Evolutionary conservation across 495 filamentous ascomycete genomes (phyloP).

Genomic region (Penicillium bovifimosum): DNA sequence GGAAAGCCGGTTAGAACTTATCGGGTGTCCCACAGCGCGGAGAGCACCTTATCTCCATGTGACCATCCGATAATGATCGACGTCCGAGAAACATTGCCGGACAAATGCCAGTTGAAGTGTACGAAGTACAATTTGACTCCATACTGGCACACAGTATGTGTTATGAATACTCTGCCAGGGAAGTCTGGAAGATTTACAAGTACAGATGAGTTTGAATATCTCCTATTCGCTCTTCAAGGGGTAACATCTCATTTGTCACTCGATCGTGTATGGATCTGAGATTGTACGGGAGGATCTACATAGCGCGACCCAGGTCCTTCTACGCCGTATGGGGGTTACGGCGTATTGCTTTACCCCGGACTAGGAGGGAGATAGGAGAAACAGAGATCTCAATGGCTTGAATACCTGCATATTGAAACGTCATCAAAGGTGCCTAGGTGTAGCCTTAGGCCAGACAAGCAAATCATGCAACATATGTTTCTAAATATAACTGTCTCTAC

Average conservation of each 20-base stretch:
- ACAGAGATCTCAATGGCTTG: neutral
- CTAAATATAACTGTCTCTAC: constrained; percentile 2
- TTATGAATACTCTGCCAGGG: neutral
- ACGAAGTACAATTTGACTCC: neutral
- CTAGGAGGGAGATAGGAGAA: too few species aligned
- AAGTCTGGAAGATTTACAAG: neutral
- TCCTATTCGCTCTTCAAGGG: neutral
- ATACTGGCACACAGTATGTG: neutral
- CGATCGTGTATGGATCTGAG: constrained; percentile 1
- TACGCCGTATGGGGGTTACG: too few species aligned
- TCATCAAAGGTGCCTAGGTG: neutral
- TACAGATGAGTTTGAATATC: neutral
- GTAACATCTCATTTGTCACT: neutral
- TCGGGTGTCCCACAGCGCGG: constrained; percentile 7
- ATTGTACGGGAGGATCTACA: constrained; percentile 3
- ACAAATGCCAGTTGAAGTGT: neutral
- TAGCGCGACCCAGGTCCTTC: neutral
- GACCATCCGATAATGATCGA: neutral
- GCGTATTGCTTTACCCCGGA: too few species aligned
- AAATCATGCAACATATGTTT: neutral
- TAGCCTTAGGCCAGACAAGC: neutral
- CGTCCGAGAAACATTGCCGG: neutral
- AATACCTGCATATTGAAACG: neutral
- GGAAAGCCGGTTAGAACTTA: constrained; percentile 1
- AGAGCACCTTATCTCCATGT: constrained; percentile 4